Evolutionary conservation across 2,329 filamentous ascomycete species (phyloP).

Genomic region (Parastagonospora avenae): DNA sequence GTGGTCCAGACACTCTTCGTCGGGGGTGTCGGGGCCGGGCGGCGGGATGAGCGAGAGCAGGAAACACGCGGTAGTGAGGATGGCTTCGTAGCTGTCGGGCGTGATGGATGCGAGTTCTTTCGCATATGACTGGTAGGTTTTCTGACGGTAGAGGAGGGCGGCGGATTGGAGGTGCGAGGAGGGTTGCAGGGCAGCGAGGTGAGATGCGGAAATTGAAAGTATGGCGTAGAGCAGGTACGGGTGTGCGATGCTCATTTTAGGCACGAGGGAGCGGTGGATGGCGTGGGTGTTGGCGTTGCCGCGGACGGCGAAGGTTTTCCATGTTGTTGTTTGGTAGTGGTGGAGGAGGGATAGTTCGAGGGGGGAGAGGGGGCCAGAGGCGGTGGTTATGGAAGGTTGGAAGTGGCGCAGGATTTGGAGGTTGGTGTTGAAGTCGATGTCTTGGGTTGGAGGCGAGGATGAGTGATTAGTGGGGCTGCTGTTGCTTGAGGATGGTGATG

Average conservation of each 20-base stretch:
- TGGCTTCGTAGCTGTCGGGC: constrained; percentile 36
- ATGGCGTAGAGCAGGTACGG: constrained; percentile 33
- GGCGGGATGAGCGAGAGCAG: constrained; percentile 27
- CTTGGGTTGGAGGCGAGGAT: background rate
- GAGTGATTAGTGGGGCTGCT: background rate
- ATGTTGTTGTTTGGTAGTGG: constrained; percentile 32
- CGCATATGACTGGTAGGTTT: constrained; percentile 32
- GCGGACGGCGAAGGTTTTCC: constrained; percentile 27
- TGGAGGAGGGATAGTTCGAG: constrained; percentile 30
- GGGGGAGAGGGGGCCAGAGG: constrained; percentile 25
- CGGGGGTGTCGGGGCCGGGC: constrained; percentile 9
- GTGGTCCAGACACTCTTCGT: constrained; percentile 27
- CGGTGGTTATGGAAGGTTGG: constrained; percentile 21
- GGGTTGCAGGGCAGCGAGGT: constrained; percentile 20
- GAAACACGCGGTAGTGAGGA: constrained; percentile 33
- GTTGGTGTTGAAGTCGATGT: constrained; percentile 19
- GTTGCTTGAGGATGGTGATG: constrained; percentile 6
- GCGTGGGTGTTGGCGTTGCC: constrained; percentile 17
- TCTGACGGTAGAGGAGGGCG: constrained; percentile 33
- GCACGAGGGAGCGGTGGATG: constrained; percentile 31
- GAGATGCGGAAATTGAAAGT: constrained; percentile 33
- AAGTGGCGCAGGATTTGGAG: constrained; percentile 16
- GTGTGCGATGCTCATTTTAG: constrained; percentile 24
- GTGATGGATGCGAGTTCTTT: constrained; percentile 36
- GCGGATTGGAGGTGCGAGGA: constrained; percentile 16